These are phyloP conservation scores for Colletotrichum sp. DNA, from an alignment of 2,329 filamentous ascomycete genomes.

Conservation along the genomic window DNA sequence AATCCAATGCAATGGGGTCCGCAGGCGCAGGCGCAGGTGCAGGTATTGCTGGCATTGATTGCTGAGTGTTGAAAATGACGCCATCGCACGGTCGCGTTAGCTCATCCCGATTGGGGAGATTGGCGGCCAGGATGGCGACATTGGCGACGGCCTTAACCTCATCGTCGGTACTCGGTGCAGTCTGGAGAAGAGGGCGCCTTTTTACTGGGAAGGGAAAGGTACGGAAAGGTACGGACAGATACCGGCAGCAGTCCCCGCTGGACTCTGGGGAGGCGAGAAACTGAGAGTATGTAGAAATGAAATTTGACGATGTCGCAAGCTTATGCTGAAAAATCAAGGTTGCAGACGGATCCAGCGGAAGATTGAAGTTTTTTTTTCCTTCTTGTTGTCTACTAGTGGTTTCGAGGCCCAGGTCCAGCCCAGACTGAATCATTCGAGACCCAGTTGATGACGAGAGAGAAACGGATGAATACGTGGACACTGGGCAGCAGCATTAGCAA, in stretches of 20 bases:
- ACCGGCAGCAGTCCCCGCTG: neutral
- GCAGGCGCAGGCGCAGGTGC: neutral
- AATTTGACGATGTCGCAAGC: neutral
- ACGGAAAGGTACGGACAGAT: conserved; percentile 2
- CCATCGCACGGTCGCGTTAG: conserved; percentile 20
- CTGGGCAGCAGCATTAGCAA: neutral
- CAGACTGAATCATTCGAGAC: neutral
- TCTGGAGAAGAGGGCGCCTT: neutral
- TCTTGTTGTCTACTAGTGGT: neutral
- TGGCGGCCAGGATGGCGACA: conserved; percentile 20
- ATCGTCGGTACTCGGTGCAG: conserved; percentile 12
- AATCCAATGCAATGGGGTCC: neutral
- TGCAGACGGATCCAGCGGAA: neutral
- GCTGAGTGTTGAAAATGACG: conserved; percentile 4
- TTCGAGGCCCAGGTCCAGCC: neutral
- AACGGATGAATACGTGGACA: neutral
- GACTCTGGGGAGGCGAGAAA: neutral
- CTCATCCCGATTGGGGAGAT: conserved; percentile 21
- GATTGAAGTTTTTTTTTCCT: neutral
- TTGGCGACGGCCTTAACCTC: conserved; percentile 18
- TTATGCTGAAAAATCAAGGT: conserved; percentile 2
- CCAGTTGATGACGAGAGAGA: conserved; percentile 1
- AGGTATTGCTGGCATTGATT: neutral
- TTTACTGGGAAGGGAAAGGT: neutral
- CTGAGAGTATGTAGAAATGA: neutral